Evolutionary conservation across 129 eudicot species (phyloP).

Genomic region (Saposhnikovia divaricata): DNA sequence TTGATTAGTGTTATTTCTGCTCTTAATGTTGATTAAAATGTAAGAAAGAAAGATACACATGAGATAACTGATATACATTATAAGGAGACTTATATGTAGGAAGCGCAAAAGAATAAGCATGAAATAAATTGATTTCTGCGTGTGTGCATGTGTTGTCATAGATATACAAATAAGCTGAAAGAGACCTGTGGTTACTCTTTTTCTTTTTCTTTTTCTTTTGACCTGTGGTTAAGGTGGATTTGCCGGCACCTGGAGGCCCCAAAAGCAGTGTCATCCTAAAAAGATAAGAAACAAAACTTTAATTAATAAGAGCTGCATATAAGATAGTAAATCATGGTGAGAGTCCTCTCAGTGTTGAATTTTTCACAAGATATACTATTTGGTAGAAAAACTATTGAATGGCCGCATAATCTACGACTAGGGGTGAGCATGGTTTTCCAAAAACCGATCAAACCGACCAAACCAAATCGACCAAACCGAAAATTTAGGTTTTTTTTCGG

Average conservation of each 20-base stretch:
- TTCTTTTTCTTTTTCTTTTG: too few species aligned
- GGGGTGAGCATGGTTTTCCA: too few species aligned
- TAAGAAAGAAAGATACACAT: neutral
- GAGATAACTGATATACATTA: neutral
- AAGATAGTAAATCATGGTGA: neutral
- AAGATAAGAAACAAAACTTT: constrained; percentile 14
- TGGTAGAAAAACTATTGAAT: too few species aligned
- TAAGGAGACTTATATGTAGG: neutral
- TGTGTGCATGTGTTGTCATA: neutral
- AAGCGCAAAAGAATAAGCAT: neutral
- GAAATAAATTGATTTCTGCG: neutral
- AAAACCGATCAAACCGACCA: too few species aligned
- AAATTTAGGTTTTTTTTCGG: too few species aligned
- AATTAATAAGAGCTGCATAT: neutral
- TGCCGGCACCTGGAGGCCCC: constrained; percentile 96
- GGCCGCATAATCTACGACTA: too few species aligned
- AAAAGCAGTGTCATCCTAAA: constrained; percentile 86
- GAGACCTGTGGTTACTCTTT: constrained; percentile 91
- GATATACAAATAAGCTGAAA: constrained; percentile 8
- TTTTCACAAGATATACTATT: neutral
- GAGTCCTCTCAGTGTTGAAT: neutral
- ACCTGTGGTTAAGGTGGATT: constrained; percentile 78
- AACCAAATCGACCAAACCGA: too few species aligned
- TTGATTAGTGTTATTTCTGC: neutral
- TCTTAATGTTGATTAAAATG: too few species aligned